Evolutionary conservation across 2,329 filamentous ascomycete genomes (phyloP), one percentile per base, ranked within the genome.

Genomic region (Penicillium occitanis): DNA sequence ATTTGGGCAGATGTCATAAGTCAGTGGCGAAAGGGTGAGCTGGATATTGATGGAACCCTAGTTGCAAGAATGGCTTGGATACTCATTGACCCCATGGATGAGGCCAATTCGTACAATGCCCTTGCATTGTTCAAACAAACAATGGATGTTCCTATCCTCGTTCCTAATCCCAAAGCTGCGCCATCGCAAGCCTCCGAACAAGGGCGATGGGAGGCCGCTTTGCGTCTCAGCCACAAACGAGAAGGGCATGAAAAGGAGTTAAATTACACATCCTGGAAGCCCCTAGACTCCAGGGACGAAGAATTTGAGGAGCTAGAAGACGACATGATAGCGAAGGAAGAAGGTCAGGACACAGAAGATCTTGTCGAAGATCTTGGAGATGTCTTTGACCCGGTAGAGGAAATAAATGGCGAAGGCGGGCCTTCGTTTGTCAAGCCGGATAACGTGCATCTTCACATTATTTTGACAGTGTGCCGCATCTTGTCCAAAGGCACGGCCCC

Each of bases 1-100:
- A 82, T 98, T 19, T 99, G 95, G 95, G 83, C 87, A 51, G 92
- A 96, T 73, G 84, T 96, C 53, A 82, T 92, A 19, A 77, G 82
- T n/a, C 88, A 88, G 69, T 98, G 93, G 93, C 85, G 84, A 63
- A 82, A 84, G 63, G 92, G 90, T 35, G 82, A 87, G 61, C 71
- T 98, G 17, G 72, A 84, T 59, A 83, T 98, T 22, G 93, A 97
- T 71, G 92, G 95, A 76, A 81, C 86, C 64, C 81, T 98, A 22
- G 90, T 96, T 3, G 90, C 87, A 73, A 84, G 90, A 35, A 96
- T 98, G 91, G 92, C 89, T 5, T 85, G 89, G 42, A 71, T 97
- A 2, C 82, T 98, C n/a, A 79, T 93, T 25, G 80, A 89, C 60
- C 88, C 90, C 17, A 80, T 77, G 42, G 78, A 84, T 11, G 81